These are phyloP conservation scores for Chlorociboria aeruginascens DNA, from an alignment of 495 filamentous ascomycete genomes.

Conservation along the genomic window DNA sequence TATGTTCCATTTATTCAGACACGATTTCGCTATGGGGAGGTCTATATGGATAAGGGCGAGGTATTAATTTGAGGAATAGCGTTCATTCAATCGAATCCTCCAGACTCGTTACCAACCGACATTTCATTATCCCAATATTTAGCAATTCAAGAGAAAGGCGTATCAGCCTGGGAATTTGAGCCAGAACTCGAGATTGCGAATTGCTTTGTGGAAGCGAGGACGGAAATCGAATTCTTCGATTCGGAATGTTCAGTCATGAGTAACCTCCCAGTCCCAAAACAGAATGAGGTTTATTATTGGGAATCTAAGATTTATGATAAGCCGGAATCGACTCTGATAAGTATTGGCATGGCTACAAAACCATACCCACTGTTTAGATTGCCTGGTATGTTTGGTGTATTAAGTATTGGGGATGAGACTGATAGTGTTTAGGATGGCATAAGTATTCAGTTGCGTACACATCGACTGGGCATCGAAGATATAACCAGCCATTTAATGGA, in stretches of 20 bases:
- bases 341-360: constrained; percentile 88
- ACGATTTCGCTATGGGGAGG: too few relatives aligned
- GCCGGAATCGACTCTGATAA: constrained; percentile 72
- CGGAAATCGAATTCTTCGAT: constrained; percentile 97
- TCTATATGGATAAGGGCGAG: background rate
- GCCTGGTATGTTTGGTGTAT: constrained; percentile 50
- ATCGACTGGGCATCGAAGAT: constrained; percentile 73
- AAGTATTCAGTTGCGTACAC: constrained; percentile 84
- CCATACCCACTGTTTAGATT: constrained; percentile 91
- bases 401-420: constrained; percentile 3
- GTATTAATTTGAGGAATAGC: constrained; percentile 38
- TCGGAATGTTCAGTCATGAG: constrained; percentile 95
- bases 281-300: constrained; percentile 99
- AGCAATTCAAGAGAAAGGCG: constrained; percentile 97
- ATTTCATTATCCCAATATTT: constrained; percentile 96
- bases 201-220: constrained; percentile 92
- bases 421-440: constrained; percentile 56
- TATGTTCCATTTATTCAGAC: constrained; percentile 32
- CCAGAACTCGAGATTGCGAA: constrained; percentile 97
- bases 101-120: constrained; percentile 90
- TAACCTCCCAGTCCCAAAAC: constrained; percentile 92
- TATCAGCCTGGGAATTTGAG: constrained; percentile 98
- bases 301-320: constrained; percentile 98
- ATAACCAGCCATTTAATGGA: constrained; percentile 79
- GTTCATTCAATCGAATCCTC: constrained; percentile 87